A percentile compares a stretch with the other conserved stretches of the same genome.
Conservation (phyloP, 2,329 filamentous ascomycete species). For the Ophiostoma pallidulum region DNA sequence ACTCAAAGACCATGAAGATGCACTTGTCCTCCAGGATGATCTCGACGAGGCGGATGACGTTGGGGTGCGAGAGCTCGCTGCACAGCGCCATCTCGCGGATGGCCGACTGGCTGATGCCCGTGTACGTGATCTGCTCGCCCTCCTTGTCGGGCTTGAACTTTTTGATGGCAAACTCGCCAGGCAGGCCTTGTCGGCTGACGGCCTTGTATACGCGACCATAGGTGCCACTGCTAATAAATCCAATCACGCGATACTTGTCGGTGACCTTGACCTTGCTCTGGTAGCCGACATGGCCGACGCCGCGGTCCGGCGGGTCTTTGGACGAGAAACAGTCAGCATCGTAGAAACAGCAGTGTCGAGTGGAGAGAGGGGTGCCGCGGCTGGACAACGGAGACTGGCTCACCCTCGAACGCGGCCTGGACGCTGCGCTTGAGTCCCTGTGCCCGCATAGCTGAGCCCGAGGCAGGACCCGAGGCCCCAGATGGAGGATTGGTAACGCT, state of each 20-base stretch:
- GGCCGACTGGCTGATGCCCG: conserved; percentile 93
- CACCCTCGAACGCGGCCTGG: conserved; percentile 54
- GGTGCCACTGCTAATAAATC: conserved; percentile 95
- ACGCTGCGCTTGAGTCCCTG: conserved; percentile 49
- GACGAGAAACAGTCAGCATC: no score
- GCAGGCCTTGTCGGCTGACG: conserved; percentile 59
- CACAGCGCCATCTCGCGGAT: conserved; percentile 97
- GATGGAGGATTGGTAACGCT: conserved; percentile 46
- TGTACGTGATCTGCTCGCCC: conserved; percentile 88
- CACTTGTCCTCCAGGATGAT: conserved; percentile 98
- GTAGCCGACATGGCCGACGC: conserved; percentile 40
- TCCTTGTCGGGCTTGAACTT: conserved; percentile 99
- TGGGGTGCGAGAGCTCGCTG: conserved; percentile 78
- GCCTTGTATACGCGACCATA: conserved; percentile 99
- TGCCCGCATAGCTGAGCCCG: conserved; percentile 33
- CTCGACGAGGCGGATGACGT: conserved; percentile 84
- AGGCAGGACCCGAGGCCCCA: conserved; percentile 39
- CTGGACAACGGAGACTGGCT: conserved; percentile 17
- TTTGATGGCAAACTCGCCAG: conserved; percentile 92
- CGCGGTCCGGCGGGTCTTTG: conserved; percentile 44
- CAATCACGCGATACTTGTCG: conserved; percentile 91
- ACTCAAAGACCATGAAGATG: conserved; percentile 99
- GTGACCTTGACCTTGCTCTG: conserved; percentile 78
- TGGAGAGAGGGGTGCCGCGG: no score
- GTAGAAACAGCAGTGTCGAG: no score